These are phyloP conservation scores for Fusarium chuoi DNA, from an alignment of 2,329 filamentous ascomycete genomes.

Conservation along the genomic window DNA sequence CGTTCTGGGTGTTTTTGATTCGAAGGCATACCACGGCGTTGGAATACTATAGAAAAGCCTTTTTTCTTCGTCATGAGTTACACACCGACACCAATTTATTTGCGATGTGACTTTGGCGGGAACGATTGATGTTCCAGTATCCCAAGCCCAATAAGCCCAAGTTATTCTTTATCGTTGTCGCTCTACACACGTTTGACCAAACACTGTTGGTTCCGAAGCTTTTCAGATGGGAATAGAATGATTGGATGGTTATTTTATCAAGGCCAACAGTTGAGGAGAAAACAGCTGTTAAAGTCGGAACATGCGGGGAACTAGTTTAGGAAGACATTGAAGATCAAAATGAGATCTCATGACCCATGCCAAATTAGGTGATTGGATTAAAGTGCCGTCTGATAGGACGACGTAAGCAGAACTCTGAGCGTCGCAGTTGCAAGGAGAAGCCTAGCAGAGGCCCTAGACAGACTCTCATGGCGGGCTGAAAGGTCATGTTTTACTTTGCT, in stretches of 20 bases:
- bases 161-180: not conserved
- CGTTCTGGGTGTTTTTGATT: constrained; percentile 41
- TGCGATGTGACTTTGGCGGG: constrained; percentile 24
- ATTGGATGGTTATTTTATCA: not conserved
- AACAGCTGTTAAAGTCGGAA: not conserved
- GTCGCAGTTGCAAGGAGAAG: not conserved
- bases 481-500: not conserved
- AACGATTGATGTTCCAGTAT: constrained; percentile 18
- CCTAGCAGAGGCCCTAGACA: not conserved
- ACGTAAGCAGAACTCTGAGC: constrained; percentile 9
- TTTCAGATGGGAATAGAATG: constrained; percentile 7
- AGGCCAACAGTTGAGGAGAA: not conserved
- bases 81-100: constrained; percentile 13
- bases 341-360: constrained; percentile 4
- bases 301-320: constrained; percentile 5
- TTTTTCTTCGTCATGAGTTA: constrained; percentile 34
- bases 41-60: constrained; percentile 37
- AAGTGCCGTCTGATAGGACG: constrained; percentile 25
- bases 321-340: constrained; percentile 9
- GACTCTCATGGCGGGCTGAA: constrained; percentile 6
- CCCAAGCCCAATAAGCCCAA: constrained; percentile 6
- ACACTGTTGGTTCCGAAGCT: not conserved
- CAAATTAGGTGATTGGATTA: constrained; percentile 23
- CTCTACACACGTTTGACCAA: not conserved
- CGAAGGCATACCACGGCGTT: constrained; percentile 41